Base-by-base conservation (phyloP, 495 filamentous ascomycete species). In the Hypoxylon perforatum region DNA sequence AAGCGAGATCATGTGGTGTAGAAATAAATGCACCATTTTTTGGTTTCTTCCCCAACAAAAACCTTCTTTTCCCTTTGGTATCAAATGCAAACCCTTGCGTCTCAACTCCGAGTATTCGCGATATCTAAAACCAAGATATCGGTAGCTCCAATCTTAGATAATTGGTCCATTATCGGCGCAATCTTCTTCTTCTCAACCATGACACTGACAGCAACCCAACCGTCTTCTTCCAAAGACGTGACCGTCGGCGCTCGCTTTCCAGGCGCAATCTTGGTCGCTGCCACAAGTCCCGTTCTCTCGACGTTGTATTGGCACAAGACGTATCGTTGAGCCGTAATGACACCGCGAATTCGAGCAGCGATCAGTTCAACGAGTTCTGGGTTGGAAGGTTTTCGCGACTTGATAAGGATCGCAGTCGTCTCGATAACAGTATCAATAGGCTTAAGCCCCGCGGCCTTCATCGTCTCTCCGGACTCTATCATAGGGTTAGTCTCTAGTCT, bases 231-330 rank as follows among this genome's bases (percentile, higher is more conserved):
- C 4, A 99, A 83, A 4, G 89, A 81, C 14, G 88, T 97, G 71
- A 98, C 85, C 5, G 93, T 97, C 2, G 96, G 93, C 11, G 95
- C 95, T 57, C 96, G 90, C 80, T 96, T 97, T 57, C 95, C 95
- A 0, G 96, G 95, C 0, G 95, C 97, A 76, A 97, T 91, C 65
- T 83, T 85, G 33, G 82, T 87, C n/a, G 89, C 93, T 10, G 75
- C 80, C 0, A 84, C 69, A 30, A 99, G 85, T 57, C 86, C 82
- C 28, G 75, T 50, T 19, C 93, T 89, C 49, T 87, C 82, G 42
- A 98, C 87, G 78, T 99, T 99, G 85, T 97, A 99, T 75, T 95
- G 94, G 81, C 96, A 98, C 47, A 97, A 85, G 28, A 98, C 91
- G 79, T 91, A 97, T 77, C 88, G 89, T 79, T 99, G 91, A 17